phyloP scores from a whole-genome alignment of 208 protist genomes.

The Trypanosomatidae sp. region DNA sequence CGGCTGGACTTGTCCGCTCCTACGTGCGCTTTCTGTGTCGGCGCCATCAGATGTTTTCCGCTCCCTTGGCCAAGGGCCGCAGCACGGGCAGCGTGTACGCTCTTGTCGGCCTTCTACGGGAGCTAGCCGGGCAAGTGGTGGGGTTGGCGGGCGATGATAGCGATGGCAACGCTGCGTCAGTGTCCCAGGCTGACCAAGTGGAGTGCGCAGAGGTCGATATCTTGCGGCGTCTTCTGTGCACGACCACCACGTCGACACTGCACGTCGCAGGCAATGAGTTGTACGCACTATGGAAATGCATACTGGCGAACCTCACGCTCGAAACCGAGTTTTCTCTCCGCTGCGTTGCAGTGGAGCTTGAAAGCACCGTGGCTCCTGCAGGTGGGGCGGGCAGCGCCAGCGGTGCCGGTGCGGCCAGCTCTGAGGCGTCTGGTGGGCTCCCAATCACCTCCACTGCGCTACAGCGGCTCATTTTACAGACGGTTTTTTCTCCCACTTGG shows the following conservation, averaged over 20 bases:
- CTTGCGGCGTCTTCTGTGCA: not conserved
- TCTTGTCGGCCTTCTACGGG: not conserved
- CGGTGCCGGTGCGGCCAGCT: not conserved
- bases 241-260: too few species aligned
- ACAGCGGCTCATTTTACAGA: conserved; percentile 11
- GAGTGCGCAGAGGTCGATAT: not conserved
- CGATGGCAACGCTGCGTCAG: not conserved
- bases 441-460: not conserved
- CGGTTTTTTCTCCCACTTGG: conserved; percentile 17
- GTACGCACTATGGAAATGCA: conserved; percentile 6
- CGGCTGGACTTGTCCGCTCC: not conserved
- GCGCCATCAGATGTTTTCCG: not conserved
- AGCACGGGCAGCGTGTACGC: not conserved
- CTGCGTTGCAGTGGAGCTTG: not conserved
- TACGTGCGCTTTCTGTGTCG: conserved; percentile 9
- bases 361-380: not conserved
- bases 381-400: not conserved
- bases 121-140: not conserved
- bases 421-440: not conserved
- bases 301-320: conserved; percentile 8
- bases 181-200: not conserved
- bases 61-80: not conserved
- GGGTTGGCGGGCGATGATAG: not conserved
- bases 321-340: conserved; percentile 4
- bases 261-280: not conserved